phyloP scores from a whole-genome alignment of 2,329 filamentous ascomycete genomes.

The Dothistroma pini region DNA sequence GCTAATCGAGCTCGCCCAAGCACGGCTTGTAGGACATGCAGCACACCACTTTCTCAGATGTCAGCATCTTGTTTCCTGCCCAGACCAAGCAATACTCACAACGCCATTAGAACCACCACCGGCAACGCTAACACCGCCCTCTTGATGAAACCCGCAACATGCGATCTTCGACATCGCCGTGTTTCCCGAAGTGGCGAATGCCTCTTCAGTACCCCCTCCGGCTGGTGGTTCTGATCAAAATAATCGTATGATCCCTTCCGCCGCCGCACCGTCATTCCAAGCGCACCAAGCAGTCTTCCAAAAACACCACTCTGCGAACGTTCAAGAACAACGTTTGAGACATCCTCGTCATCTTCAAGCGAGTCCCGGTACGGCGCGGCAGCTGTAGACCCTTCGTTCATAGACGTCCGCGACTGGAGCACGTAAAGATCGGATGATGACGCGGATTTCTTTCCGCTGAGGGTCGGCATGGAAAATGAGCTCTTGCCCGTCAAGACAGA shows the following conservation, averaged over 20 bases:
- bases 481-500: not conserved
- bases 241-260: slow-evolving; percentile 10
- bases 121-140: slow-evolving; percentile 13
- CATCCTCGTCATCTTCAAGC: slow-evolving; percentile 7
- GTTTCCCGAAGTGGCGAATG: slow-evolving; percentile 12
- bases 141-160: slow-evolving; percentile 13
- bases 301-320: not conserved
- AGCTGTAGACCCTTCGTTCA: slow-evolving; percentile 4
- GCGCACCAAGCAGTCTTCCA: not conserved
- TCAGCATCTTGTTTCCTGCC: slow-evolving; percentile 7
- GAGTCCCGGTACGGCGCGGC: slow-evolving; percentile 5
- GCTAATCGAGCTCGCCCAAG: slow-evolving; percentile 37
- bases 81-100: slow-evolving; percentile 15
- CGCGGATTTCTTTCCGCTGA: slow-evolving; percentile 10
- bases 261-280: slow-evolving; percentile 6
- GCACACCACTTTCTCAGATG: slow-evolving; percentile 36
- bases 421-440: not conserved
- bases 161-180: slow-evolving; percentile 12
- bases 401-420: slow-evolving; percentile 2
- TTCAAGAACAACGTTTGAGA: not conserved
- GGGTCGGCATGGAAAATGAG: not conserved
- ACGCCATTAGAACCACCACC: slow-evolving; percentile 15
- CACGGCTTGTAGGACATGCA: slow-evolving; percentile 42
- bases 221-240: slow-evolving; percentile 5
- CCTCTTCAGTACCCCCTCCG: slow-evolving; percentile 14